These are phyloP conservation scores for Emergomyces pasteurianus DNA, from an alignment of 2,329 filamentous ascomycete species.

Conservation along the genomic window DNA sequence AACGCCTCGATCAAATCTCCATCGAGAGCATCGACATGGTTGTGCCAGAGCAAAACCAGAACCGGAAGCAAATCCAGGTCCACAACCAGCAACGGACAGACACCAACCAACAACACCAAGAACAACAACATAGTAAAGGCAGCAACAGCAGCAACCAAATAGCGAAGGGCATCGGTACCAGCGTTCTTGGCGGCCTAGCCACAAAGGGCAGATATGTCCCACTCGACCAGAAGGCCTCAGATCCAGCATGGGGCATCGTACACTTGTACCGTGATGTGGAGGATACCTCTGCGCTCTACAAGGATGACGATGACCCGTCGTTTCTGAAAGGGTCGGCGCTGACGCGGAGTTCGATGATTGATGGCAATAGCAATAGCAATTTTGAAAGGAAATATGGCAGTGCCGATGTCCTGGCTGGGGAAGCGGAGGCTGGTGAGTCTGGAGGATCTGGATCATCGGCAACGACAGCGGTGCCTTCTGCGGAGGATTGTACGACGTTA, in stretches of 20 bases:
- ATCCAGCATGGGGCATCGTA: constrained; percentile 83
- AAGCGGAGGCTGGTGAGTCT: not conserved
- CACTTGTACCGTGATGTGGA: constrained; percentile 83
- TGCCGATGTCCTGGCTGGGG: constrained; percentile 8
- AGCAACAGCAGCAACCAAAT: constrained; percentile 29
- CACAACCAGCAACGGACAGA: constrained; percentile 13
- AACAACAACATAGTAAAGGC: constrained; percentile 16
- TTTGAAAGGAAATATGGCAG: constrained; percentile 7
- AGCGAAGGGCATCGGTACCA: constrained; percentile 38
- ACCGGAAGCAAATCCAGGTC: constrained; percentile 5
- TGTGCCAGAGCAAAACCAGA: not conserved
- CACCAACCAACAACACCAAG: constrained; percentile 23
- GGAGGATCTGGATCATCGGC: not conserved
- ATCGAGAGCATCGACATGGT: constrained; percentile 73
- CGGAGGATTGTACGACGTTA: constrained; percentile 65
- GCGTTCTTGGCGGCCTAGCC: constrained; percentile 51
- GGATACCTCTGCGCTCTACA: constrained; percentile 51
- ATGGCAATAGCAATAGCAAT: constrained; percentile 8
- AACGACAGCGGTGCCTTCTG: not conserved
- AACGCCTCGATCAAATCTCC: constrained; percentile 67
- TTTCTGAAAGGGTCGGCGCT: constrained; percentile 28
- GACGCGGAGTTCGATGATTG: constrained; percentile 15
- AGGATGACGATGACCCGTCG: constrained; percentile 32
- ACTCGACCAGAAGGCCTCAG: constrained; percentile 57
- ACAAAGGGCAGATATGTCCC: constrained; percentile 74